Base-by-base conservation (phyloP, 1,139 yeast species). In the Martiniozyma asiatica region DNA sequence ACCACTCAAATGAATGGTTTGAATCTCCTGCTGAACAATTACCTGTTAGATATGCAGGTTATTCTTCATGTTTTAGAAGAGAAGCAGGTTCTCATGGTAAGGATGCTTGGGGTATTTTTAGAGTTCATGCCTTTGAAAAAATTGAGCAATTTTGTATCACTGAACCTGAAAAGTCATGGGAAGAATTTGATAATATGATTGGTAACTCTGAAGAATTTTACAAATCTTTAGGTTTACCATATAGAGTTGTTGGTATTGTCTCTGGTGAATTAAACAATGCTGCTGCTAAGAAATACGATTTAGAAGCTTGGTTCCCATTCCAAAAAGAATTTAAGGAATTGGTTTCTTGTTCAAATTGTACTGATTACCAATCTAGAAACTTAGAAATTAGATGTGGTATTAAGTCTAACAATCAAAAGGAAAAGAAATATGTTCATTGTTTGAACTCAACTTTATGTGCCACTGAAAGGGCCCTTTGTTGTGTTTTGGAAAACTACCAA, bases 301-400 rank as follows among this genome's bases (percentile, higher is more conserved):
- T 89, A 55, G 99, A 89, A 67, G 99, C 99, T 28, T 89, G 99
- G 99, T 92, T 89, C 93, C 99, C 99, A 53, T 89, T 68, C 81
- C 98, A 89, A 68, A 72, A 85, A 59, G 98, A 92, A 62, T 92
- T 82, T 66, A 92, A 92, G 65, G 99, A 89, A 66, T 73, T 89
- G 50, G 98, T 92, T 37, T 84, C 96, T 16, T 89, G 97, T 66
- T 87, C 97, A 38, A 89, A 89, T 71, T 89, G 99, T 73, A 92
- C 98, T 36, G 99, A 89, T 63, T 89, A 89, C 64, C 99, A 89
- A 66, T 81, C 97, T 29, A 80, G 99, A 68, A 87, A 87, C 68
- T 69, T 92, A 55, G 98, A 89, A 65, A 89, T 89, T 53, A 80
- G 98, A 71, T 89, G 96, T 61, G 99, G 99, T 57, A 81, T 87